Percentiles rank a stretch among this genome's conserved stretches.
Conservation (phyloP, 2,329 filamentous ascomycete species). For the Pseudogymnoascus sp. region DNA sequence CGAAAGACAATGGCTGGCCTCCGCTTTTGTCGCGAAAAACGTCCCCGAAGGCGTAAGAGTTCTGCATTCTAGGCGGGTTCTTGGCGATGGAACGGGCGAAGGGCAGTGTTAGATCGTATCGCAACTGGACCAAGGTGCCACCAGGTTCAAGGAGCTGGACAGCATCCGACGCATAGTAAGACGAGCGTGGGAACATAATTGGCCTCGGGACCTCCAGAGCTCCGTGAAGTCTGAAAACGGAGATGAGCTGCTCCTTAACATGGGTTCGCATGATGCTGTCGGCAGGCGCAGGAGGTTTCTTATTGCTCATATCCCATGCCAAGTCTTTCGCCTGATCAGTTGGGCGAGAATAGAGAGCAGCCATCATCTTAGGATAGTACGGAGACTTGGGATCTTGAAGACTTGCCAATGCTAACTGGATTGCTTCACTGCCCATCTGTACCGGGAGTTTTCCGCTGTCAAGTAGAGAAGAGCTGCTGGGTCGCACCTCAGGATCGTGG, state of each 20-base stretch:
- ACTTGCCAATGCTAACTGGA: conserved; percentile 73
- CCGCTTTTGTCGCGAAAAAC: conserved; percentile 80
- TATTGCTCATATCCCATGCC: conserved; percentile 63
- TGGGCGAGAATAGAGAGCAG: conserved; percentile 67
- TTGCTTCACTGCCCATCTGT: conserved; percentile 87
- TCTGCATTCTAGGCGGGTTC: conserved; percentile 59
- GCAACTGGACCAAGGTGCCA: conserved; percentile 87
- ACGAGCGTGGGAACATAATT: conserved; percentile 73
- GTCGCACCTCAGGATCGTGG: conserved; percentile 75
- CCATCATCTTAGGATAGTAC: conserved; percentile 84
- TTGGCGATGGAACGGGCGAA: conserved; percentile 80
- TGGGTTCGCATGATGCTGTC: conserved; percentile 66
- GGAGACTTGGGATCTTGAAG: conserved; percentile 77
- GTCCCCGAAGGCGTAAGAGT: conserved; percentile 79
- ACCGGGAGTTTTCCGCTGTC: conserved; percentile 82
- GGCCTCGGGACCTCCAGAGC: conserved; percentile 74
- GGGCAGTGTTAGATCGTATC: conserved; percentile 85
- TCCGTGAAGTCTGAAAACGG: conserved; percentile 82
- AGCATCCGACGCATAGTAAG: conserved; percentile 67
- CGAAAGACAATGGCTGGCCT: conserved; percentile 73
- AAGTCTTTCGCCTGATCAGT: conserved; percentile 75
- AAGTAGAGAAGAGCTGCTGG: conserved; percentile 74
- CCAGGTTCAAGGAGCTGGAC: conserved; percentile 76
- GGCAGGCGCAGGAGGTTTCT: conserved; percentile 26
- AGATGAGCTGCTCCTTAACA: conserved; percentile 66